Conservation (phyloP, 768 basidiomycete genomes). For the Calocybe gangraenosa region DNA sequence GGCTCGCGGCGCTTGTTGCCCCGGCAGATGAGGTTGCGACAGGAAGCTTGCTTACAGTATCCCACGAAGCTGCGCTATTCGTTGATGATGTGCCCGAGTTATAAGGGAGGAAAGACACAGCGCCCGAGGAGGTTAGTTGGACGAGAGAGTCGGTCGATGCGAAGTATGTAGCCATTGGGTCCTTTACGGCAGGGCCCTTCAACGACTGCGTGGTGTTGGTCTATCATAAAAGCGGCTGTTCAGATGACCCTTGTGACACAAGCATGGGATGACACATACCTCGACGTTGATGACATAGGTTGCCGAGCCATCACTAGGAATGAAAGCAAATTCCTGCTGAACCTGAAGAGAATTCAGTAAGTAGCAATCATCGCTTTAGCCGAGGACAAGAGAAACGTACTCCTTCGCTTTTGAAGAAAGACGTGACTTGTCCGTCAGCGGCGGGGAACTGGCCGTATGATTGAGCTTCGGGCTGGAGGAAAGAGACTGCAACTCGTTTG, state of each 20-base stretch:
- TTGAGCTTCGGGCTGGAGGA: slow-evolving; percentile 73
- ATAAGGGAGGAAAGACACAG: slow-evolving; percentile 59
- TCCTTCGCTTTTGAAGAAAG: slow-evolving; percentile 56
- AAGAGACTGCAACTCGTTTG: slow-evolving; percentile 50
- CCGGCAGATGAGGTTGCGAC: slow-evolving; percentile 24
- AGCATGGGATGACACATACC: slow-evolving; percentile 28
- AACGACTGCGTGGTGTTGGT: slow-evolving; percentile 62
- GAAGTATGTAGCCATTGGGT: slow-evolving; percentile 58
- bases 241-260: neutral
- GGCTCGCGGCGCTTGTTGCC: neutral
- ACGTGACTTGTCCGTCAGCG: slow-evolving; percentile 61
- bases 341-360: slow-evolving; percentile 31
- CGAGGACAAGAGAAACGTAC: slow-evolving; percentile 39
- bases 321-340: slow-evolving; percentile 71
- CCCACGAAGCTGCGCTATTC: slow-evolving; percentile 48
- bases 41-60: slow-evolving; percentile 38
- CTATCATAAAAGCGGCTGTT: slow-evolving; percentile 22
- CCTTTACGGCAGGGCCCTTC: slow-evolving; percentile 56
- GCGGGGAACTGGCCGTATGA: slow-evolving; percentile 67
- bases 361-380: neutral
- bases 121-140: slow-evolving; percentile 61
- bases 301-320: slow-evolving; percentile 68
- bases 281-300: slow-evolving; percentile 72
- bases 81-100: slow-evolving; percentile 36
- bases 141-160: slow-evolving; percentile 59